Conservation (phyloP, 2,329 filamentous ascomycete genomes). For the Falciphora oryzae region DNA sequence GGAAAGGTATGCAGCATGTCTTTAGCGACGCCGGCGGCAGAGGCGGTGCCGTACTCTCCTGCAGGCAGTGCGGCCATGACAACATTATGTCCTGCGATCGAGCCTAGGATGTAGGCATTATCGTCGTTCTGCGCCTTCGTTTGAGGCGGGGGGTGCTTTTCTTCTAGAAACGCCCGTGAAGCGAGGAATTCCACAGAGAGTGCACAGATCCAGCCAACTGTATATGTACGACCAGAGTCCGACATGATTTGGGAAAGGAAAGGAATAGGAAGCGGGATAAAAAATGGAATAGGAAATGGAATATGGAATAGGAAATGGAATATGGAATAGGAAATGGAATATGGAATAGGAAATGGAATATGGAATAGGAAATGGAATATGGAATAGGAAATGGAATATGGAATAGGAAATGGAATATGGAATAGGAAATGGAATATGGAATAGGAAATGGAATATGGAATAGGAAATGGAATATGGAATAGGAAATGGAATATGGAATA, state of each 20-base stretch:
- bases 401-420: too few relatives aligned
- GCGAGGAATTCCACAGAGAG: background rate
- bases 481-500: too few relatives aligned
- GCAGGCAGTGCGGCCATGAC: conserved; percentile 17
- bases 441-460: too few relatives aligned
- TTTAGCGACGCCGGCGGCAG: conserved; percentile 21
- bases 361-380: too few relatives aligned
- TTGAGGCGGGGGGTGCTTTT: background rate
- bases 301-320: background rate
- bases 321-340: background rate
- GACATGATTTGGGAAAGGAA: background rate
- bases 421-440: too few relatives aligned
- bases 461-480: too few relatives aligned
- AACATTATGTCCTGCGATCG: conserved; percentile 28
- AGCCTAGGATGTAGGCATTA: conserved; percentile 27
- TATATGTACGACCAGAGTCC: background rate
- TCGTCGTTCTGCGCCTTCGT: conserved; percentile 18
- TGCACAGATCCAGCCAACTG: conserved; percentile 1
- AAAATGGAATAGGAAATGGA: too few relatives aligned
- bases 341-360: too few relatives aligned
- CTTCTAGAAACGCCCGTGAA: background rate
- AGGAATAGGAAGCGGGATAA: too few relatives aligned
- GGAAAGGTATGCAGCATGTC: conserved; percentile 25
- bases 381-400: too few relatives aligned
- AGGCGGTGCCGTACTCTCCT: conserved; percentile 16